Base-by-base conservation (phyloP, 2,329 filamentous ascomycete species). In the Sarocladium strictum region DNA sequence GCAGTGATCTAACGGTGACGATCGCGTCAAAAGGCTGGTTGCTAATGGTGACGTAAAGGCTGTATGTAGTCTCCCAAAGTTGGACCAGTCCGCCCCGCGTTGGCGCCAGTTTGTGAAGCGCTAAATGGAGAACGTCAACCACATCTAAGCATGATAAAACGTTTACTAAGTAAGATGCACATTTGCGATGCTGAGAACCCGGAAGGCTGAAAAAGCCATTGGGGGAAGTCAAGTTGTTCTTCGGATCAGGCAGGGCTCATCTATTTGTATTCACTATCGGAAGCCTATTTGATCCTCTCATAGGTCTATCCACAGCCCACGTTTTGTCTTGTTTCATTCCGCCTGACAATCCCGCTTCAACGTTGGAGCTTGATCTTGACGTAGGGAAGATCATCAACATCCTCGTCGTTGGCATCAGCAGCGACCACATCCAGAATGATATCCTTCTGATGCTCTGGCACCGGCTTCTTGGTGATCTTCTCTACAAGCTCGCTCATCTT, bases 341-440 rank as follows among this genome's bases (percentile, higher is more conserved):
- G 24, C 19, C 23, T 5, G 43, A 29, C 26, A 4, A 19, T 51
- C 14, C 10, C 43, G 3, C 17, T 29, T 51, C 17, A 53, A n/a
- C 50, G 32, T 53, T 63, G 63, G 54, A 91, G 74, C 76, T 86
- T 93, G 60, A 96, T 84, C 84, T 93, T 96, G 65, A 97, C 90
- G 69, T 96, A 97, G 3, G 94, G 94, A 61, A 97, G 88, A 73
- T 99, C 88, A 73, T 99, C 94, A 1, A 97, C 93, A 69, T 99
- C 94, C 73, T 97, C 90, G 59, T 89, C 93, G 3, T 84, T 86
- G 65, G 83, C 76, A 66, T 97, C 94, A 68, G 97, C 93, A 0
- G 88, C 90, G 6, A 94, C 95, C 61, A 97, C 88, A 76, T 97
- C 94, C 66, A 97, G 95, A 63, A 97, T 97, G 59, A 97, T 83